phyloP scores from a whole-genome alignment of 306 rosid genomes.

The Sicyos edulis region DNA sequence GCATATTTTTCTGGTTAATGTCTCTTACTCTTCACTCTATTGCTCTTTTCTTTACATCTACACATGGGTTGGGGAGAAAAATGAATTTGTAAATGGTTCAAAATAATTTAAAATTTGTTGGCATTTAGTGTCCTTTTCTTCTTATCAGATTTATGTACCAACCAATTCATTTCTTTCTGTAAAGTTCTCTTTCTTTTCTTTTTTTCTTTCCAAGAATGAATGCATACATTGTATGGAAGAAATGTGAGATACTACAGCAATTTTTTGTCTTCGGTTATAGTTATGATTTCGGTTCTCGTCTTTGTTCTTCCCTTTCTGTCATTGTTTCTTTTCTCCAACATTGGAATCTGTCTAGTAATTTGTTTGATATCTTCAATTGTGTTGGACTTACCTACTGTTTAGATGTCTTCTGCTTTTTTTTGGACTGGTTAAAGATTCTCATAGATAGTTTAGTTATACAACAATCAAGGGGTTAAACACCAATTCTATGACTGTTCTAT shows the following conservation, averaged over 20 bases:
- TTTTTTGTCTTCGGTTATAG: background rate
- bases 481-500: too few species aligned
- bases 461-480: background rate
- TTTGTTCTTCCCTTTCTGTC: too few species aligned
- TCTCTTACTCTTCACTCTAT: conserved; percentile 5
- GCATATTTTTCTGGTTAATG: background rate
- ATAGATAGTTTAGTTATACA: too few species aligned
- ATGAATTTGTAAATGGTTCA: conserved; percentile 21
- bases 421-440: background rate
- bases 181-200: background rate
- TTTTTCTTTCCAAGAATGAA: background rate
- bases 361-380: background rate
- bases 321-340: too few species aligned
- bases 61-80: conserved; percentile 6
- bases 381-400: background rate
- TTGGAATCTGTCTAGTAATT: background rate
- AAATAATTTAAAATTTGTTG: conserved; percentile 12
- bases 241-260: background rate
- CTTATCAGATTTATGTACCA: conserved; percentile 2
- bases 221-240: background rate
- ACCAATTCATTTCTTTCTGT: conserved; percentile 15
- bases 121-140: conserved; percentile 5
- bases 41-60: background rate
- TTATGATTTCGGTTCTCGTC: too few species aligned
- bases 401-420: background rate